phyloP scores from a whole-genome alignment of 2,329 filamentous ascomycete genomes.

The Thelonectria olida region DNA sequence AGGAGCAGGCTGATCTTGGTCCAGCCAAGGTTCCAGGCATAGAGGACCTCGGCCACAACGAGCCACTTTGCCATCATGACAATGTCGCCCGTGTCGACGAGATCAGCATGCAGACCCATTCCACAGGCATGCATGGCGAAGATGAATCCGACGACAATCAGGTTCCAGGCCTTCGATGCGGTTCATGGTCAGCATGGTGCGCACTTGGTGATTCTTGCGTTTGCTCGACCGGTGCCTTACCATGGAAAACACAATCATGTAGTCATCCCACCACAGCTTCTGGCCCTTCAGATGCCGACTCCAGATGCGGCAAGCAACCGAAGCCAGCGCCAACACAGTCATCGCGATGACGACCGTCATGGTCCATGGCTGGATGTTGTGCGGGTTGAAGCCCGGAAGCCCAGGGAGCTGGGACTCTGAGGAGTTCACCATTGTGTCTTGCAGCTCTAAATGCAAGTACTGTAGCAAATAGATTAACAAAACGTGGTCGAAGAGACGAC shows the following conservation, averaged over 20 bases:
- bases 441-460: background rate
- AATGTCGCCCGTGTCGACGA: constrained; percentile 47
- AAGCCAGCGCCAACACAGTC: constrained; percentile 50
- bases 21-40: constrained; percentile 57
- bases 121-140: constrained; percentile 57
- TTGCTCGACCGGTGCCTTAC: constrained; percentile 37
- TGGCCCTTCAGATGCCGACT: constrained; percentile 54
- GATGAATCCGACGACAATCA: constrained; percentile 56
- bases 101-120: constrained; percentile 57
- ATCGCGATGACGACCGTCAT: constrained; percentile 51
- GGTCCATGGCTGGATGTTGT: constrained; percentile 54
- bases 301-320: constrained; percentile 51
- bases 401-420: constrained; percentile 33
- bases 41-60: constrained; percentile 57
- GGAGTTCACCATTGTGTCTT: constrained; percentile 23
- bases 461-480: background rate
- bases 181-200: background rate
- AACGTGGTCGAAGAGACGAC: background rate
- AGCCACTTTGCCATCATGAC: constrained; percentile 58
- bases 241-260: constrained; percentile 58
- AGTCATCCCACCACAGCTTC: constrained; percentile 61
- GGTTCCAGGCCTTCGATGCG: constrained; percentile 48
- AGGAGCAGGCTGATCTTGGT: constrained; percentile 61
- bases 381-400: constrained; percentile 30
- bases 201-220: background rate